Evolutionary conservation across 495 filamentous ascomycete genomes (phyloP).

Genomic region (Pseudotulostoma volvatum): DNA sequence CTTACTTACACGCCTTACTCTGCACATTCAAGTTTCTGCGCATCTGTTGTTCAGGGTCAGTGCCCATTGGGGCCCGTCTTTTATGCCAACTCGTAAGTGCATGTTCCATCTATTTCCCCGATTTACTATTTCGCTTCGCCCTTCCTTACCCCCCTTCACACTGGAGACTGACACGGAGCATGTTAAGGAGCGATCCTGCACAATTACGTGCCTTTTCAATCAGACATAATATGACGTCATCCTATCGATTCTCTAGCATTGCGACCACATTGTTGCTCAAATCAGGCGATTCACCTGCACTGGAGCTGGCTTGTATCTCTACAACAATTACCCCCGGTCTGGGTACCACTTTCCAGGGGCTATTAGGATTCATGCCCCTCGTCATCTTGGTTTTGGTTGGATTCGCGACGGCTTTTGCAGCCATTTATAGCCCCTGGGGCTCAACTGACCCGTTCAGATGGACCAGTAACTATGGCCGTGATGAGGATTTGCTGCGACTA

Average conservation of each 20-base stretch:
- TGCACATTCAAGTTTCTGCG: constrained; percentile 43
- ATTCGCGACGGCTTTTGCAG: constrained; percentile 63
- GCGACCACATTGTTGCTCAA: constrained; percentile 50
- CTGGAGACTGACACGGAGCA: too few relatives aligned
- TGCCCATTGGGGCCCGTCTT: constrained; percentile 72
- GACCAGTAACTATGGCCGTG: constrained; percentile 91
- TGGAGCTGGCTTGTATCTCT: constrained; percentile 62
- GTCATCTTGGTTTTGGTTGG: constrained; percentile 65
- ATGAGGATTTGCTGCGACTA: constrained; percentile 77
- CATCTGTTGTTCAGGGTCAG: constrained; percentile 36
- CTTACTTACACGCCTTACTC: constrained; percentile 55
- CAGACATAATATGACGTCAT: constrained; percentile 57
- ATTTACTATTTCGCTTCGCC: neutral
- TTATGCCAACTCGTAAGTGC: constrained; percentile 38
- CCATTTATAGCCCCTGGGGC: constrained; percentile 86
- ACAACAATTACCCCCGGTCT: constrained; percentile 70
- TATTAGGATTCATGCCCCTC: constrained; percentile 65
- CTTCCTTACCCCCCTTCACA: constrained; percentile 1
- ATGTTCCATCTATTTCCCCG: neutral
- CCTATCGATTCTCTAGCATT: constrained; percentile 73
- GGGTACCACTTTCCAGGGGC: constrained; percentile 40
- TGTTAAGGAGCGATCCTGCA: constrained; percentile 31
- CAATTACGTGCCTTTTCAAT: constrained; percentile 56
- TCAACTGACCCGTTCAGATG: constrained; percentile 77
- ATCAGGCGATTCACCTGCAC: constrained; percentile 47